Conservation (phyloP, 305 asterid species). For the Vinca major region DNA sequence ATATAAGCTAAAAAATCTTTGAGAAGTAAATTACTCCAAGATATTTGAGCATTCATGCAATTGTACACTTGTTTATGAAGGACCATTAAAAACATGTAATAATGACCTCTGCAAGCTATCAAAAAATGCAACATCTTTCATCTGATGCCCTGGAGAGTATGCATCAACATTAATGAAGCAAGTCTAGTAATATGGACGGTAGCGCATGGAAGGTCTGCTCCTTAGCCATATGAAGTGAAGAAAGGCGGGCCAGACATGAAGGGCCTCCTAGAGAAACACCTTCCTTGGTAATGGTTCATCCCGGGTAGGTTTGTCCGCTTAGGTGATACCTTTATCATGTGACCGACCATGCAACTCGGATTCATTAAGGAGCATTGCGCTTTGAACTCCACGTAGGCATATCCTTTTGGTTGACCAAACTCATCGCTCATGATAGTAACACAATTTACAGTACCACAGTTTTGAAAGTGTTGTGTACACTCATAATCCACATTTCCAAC, state of each 20-base stretch:
- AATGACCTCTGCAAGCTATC: slow-evolving; percentile 11
- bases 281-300: slow-evolving; percentile 40
- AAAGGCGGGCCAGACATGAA: slow-evolving; percentile 48
- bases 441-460: slow-evolving; percentile 43
- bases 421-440: slow-evolving; percentile 41
- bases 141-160: slow-evolving; percentile 15
- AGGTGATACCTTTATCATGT: slow-evolving; percentile 38
- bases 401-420: slow-evolving; percentile 41
- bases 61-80: slow-evolving; percentile 12
- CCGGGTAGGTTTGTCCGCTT: slow-evolving; percentile 68
- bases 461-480: slow-evolving; percentile 36
- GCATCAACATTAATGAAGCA: slow-evolving; percentile 17
- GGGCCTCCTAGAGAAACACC: slow-evolving; percentile 52
- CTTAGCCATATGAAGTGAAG: slow-evolving; percentile 52
- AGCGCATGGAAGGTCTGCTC: slow-evolving; percentile 64
- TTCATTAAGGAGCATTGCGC: slow-evolving; percentile 30
- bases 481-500: slow-evolving; percentile 70
- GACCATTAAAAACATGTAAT: slow-evolving; percentile 11
- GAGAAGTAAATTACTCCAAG: background rate
- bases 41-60: slow-evolving; percentile 15
- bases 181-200: slow-evolving; percentile 59
- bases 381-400: slow-evolving; percentile 41
- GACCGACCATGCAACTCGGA: slow-evolving; percentile 48
- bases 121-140: slow-evolving; percentile 14
- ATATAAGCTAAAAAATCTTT: background rate